Conservation (phyloP, 208 protist species). For the Vickermania ingenoplastis region DNA sequence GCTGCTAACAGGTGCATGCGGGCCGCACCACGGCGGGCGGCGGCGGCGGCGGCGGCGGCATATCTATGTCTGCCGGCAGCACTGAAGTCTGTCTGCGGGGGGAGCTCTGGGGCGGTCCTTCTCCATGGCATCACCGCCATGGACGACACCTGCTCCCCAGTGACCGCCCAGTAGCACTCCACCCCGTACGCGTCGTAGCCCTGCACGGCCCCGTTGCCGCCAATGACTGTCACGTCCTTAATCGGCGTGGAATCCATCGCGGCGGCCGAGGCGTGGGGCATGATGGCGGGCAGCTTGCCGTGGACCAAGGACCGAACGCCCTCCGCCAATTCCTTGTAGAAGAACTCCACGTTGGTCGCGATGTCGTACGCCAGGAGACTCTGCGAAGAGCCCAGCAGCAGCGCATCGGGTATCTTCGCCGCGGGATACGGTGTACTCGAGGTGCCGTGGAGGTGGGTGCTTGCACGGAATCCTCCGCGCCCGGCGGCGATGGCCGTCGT, state of each 20-base stretch:
- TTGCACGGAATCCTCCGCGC: not conserved
- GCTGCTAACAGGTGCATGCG: conserved; percentile 73
- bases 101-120: not conserved
- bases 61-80: not conserved
- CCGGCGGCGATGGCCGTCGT: conserved; percentile 71
- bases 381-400: conserved; percentile 85
- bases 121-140: conserved; percentile 75
- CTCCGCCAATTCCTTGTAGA: conserved; percentile 90
- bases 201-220: conserved; percentile 92
- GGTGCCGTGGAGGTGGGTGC: conserved; percentile 10
- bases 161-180: conserved; percentile 92
- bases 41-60: not conserved
- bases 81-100: too few relatives aligned
- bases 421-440: conserved; percentile 6
- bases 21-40: conserved; percentile 9
- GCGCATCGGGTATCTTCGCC: conserved; percentile 37
- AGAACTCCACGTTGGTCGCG: conserved; percentile 85
- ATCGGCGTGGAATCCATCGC: conserved; percentile 10
- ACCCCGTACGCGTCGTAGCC: conserved; percentile 83
- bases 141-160: conserved; percentile 88
- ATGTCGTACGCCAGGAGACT: conserved; percentile 90
- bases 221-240: conserved; percentile 84
- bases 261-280: conserved; percentile 1
- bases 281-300: conserved; percentile 29
- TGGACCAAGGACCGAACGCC: conserved; percentile 81